Conservation (phyloP, 2,329 filamentous ascomycete species). For the Reticulascus tulasneorum region DNA sequence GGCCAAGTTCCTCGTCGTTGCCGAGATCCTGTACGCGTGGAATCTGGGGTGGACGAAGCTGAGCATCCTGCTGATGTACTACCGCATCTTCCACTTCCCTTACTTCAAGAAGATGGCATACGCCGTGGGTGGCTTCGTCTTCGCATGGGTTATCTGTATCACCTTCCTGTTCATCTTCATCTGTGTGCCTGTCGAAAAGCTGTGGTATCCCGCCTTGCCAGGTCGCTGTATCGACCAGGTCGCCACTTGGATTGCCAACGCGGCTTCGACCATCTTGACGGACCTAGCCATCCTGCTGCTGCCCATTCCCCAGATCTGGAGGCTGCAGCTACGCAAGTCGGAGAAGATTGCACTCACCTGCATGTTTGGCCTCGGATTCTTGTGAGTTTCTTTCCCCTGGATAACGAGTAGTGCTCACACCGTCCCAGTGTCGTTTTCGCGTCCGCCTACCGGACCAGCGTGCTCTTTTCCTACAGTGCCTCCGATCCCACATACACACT, state of each 20-base stretch:
- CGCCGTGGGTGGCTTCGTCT: slow-evolving; percentile 35
- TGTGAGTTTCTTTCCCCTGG: slow-evolving; percentile 23
- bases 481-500: slow-evolving; percentile 42
- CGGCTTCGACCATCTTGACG: slow-evolving; percentile 41
- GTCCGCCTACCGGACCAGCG: slow-evolving; percentile 42
- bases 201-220: slow-evolving; percentile 41
- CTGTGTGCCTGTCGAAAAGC: slow-evolving; percentile 44
- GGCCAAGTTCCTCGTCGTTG: slow-evolving; percentile 43
- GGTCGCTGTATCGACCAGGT: slow-evolving; percentile 47
- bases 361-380: slow-evolving; percentile 41
- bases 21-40: slow-evolving; percentile 43
- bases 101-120: slow-evolving; percentile 38
- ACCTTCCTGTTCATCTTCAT: slow-evolving; percentile 49
- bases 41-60: slow-evolving; percentile 48
- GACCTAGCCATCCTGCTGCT: slow-evolving; percentile 41
- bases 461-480: slow-evolving; percentile 39
- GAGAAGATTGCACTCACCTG: slow-evolving; percentile 41
- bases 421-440: slow-evolving; percentile 38
- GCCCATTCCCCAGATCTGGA: slow-evolving; percentile 42
- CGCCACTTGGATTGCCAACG: slow-evolving; percentile 47
- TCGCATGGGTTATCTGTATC: slow-evolving; percentile 43
- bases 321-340: slow-evolving; percentile 32
- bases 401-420: background rate
- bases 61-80: slow-evolving; percentile 48
- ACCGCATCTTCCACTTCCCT: slow-evolving; percentile 44